Percentiles rank a stretch among this genome's conserved stretches.
phyloP scores from a whole-genome alignment of 1,284 basidiomycete species.

The Ustilago vetiveriae region DNA sequence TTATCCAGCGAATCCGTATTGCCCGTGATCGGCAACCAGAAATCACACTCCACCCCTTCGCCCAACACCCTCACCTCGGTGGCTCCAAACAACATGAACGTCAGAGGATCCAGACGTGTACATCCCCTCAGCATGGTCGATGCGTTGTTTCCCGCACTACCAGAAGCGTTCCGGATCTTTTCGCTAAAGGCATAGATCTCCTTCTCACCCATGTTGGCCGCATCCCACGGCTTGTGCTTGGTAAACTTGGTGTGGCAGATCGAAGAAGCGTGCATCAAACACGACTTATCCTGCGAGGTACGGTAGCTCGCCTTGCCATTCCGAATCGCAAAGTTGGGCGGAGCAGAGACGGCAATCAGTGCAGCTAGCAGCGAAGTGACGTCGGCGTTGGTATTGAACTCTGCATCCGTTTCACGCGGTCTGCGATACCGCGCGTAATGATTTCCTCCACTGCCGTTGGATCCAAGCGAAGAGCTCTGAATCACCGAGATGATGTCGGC shows the following conservation, averaged over 20 bases:
- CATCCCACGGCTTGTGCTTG: conserved; percentile 68
- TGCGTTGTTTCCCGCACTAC: conserved; percentile 68
- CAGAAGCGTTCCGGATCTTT: conserved; percentile 80
- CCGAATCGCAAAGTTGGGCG: conserved; percentile 92
- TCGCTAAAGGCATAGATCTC: conserved; percentile 86
- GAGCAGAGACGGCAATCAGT: conserved; percentile 83
- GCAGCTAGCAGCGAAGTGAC: conserved; percentile 84
- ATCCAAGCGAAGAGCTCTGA: conserved; percentile 30
- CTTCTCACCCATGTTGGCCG: conserved; percentile 71
- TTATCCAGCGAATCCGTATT: conserved; percentile 79
- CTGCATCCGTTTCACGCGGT: conserved; percentile 70
- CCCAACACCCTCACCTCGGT: conserved; percentile 73
- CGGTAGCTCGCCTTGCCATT: conserved; percentile 78
- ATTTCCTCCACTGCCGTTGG: background rate
- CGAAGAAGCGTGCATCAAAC: conserved; percentile 84
- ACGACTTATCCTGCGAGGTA: conserved; percentile 86
- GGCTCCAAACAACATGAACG: conserved; percentile 91
- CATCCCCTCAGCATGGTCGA: conserved; percentile 77
- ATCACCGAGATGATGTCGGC: conserved; percentile 68
- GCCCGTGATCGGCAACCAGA: conserved; percentile 88
- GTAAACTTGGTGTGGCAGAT: conserved; percentile 82
- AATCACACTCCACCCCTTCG: conserved; percentile 76
- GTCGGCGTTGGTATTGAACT: conserved; percentile 73
- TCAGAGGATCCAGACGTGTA: conserved; percentile 82
- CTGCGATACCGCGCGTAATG: conserved; percentile 39